These are phyloP conservation scores for Aplosporella prunicola DNA, from an alignment of 2,329 filamentous ascomycete genomes.

Conservation along the genomic window DNA sequence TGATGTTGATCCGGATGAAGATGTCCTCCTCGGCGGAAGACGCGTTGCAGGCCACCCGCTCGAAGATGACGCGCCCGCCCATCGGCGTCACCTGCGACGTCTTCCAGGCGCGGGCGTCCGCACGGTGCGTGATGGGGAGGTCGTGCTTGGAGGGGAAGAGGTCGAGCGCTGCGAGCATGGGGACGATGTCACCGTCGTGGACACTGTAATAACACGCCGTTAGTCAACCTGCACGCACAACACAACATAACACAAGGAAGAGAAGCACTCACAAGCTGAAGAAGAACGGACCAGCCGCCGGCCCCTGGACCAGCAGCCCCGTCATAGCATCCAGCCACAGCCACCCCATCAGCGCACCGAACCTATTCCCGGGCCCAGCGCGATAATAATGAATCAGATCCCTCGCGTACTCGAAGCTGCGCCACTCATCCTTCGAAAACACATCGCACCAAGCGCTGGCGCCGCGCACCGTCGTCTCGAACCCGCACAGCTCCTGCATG, in stretches of 20 bases:
- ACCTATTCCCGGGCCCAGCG: constrained; percentile 47
- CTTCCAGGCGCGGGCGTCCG: constrained; percentile 40
- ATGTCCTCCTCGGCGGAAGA: constrained; percentile 14
- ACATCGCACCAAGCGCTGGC: constrained; percentile 47
- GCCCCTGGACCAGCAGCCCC: constrained; percentile 37
- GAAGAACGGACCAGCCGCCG: constrained; percentile 40
- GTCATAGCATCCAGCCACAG: constrained; percentile 50
- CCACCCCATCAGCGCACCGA: constrained; percentile 46
- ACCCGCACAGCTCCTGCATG: constrained; percentile 55
- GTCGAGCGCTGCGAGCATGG: constrained; percentile 44
- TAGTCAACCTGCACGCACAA: constrained; percentile 1
- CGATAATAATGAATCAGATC: constrained; percentile 52
- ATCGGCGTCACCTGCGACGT: constrained; percentile 49
- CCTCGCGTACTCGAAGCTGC: constrained; percentile 48
- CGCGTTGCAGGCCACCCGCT: constrained; percentile 39
- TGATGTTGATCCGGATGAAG: constrained; percentile 47
- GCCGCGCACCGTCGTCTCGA: constrained; percentile 46
- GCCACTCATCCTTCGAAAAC: constrained; percentile 46
- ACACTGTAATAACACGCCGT: too few species aligned
- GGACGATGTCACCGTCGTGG: constrained; percentile 50
- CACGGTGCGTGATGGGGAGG: constrained; percentile 39
- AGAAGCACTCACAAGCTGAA: constrained; percentile 44
- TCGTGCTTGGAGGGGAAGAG: constrained; percentile 36
- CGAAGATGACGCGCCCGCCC: constrained; percentile 47
- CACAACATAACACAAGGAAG: not conserved